Base-by-base conservation (phyloP, 148 eudicot genomes). In the Nyssa sinensis region DNA sequence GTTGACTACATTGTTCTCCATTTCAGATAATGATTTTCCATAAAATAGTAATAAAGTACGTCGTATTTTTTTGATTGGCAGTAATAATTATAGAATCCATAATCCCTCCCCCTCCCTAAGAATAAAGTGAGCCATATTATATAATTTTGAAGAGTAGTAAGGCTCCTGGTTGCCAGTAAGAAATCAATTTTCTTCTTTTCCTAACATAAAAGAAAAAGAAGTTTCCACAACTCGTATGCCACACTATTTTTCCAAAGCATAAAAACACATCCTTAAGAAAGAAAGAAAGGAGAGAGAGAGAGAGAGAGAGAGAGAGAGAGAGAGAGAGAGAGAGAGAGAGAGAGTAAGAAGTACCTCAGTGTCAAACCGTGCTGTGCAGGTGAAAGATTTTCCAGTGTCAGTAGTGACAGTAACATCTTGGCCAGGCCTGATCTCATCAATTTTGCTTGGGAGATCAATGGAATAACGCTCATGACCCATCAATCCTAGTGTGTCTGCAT, bases 401-500 rank as follows among this genome's bases (percentile, higher is more conserved):
- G 87, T 84, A 10, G 11, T 53, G 19, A 84, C 84, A 63, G 80
- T 73, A 41, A 84, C 75, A 66, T 84, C 87, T 69, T 84, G 87
- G 21, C 87, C 87, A 72, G 84, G 87, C 33, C 82, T 83, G 62
- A 84, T 84, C 59, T 84, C 84, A 28, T 59, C 71, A 58, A 84
- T 84, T 0, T 78, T 75, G 74, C 28, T 75, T 0, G 87, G 87
- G 11, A 84, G 84, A 64, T 84, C 87, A 73, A 84, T 81, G 62
- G 82, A 77, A 62, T 77, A 84, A 28, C 82, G 87, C 78, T 84
- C 87, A 49, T 74, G 87, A 62, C 84, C 87, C 6, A 84, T 84
- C 75, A 84, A 81, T 31, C 84, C 84, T 32, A 84, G 67, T 64
- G 82, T 75, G 27, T 84, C 87, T 19, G 84, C 84, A 74, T 84